Evolutionary conservation across 1,139 yeast species (phyloP).

Genomic region (Kurtzmaniella quercitrusa): DNA sequence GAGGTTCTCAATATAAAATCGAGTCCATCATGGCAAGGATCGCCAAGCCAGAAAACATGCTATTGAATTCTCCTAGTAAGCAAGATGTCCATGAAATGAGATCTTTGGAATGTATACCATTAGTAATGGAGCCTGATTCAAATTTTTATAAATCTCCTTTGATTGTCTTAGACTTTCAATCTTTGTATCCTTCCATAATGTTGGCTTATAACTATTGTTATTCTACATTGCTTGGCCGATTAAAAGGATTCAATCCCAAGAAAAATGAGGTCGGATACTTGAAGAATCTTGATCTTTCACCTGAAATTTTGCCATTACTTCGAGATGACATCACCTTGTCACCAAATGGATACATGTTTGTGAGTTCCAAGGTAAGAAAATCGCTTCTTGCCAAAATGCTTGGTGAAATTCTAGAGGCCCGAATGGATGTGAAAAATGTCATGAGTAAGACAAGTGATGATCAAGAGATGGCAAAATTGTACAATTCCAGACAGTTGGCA

Average conservation of each 20-base stretch:
- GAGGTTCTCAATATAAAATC: constrained; percentile 93
- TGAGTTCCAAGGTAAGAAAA: constrained; percentile 58
- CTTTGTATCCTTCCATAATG: constrained; percentile 86
- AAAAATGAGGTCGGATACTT: constrained; percentile 37
- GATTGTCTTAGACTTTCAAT: constrained; percentile 87
- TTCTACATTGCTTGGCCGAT: constrained; percentile 76
- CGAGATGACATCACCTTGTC: constrained; percentile 56
- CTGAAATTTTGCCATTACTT: constrained; percentile 54
- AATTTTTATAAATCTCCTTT: constrained; percentile 84
- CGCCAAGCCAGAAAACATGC: constrained; percentile 68
- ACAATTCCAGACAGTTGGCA: constrained; percentile 80
- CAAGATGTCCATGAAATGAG: constrained; percentile 79
- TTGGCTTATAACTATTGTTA: constrained; percentile 92
- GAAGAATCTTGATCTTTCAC: constrained; percentile 43
- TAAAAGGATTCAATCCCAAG: constrained; percentile 48
- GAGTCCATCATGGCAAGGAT: constrained; percentile 77
- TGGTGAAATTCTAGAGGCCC: constrained; percentile 71
- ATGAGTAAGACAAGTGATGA: constrained; percentile 50
- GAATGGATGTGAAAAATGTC: constrained; percentile 74
- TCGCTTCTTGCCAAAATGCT: constrained; percentile 82
- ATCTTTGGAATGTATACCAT: constrained; percentile 82
- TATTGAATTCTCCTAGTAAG: constrained; percentile 77
- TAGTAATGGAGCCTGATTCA: constrained; percentile 89
- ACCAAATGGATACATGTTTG: constrained; percentile 85
- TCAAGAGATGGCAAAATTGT: constrained; percentile 45